Conservation (phyloP, 352 stramenopile genomes). For the Globisporangium iwayamae region DNA sequence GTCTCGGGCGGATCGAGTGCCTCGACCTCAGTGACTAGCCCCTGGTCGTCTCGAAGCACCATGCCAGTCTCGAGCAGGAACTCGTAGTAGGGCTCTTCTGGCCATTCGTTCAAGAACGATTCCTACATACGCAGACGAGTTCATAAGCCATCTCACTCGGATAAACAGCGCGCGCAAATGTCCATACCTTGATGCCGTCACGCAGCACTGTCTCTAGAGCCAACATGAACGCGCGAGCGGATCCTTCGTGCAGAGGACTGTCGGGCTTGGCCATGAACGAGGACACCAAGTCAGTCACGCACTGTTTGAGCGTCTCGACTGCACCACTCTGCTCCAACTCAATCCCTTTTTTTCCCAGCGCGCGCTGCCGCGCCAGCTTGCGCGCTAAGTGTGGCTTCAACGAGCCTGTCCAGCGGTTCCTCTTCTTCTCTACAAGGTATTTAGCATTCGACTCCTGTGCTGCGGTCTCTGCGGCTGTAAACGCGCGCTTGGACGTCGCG, state of each 20-base stretch:
- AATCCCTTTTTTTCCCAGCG: slow-evolving; percentile 21
- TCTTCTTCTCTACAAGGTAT: slow-evolving; percentile 15
- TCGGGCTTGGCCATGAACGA: slow-evolving; percentile 70
- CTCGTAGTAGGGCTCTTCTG: slow-evolving; percentile 68
- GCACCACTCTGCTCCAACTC: slow-evolving; percentile 23
- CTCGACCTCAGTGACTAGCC: slow-evolving; percentile 54
- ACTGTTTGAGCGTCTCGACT: slow-evolving; percentile 31
- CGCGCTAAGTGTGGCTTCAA: slow-evolving; percentile 29
- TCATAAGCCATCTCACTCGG: too few species aligned
- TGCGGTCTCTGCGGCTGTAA: slow-evolving; percentile 46
- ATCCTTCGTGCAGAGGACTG: slow-evolving; percentile 70
- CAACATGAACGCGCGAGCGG: slow-evolving; percentile 51
- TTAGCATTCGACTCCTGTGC: slow-evolving; percentile 36
- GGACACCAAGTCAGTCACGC: slow-evolving; percentile 65
- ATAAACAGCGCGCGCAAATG: neutral
- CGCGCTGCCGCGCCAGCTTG: slow-evolving; percentile 35
- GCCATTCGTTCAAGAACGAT: slow-evolving; percentile 41
- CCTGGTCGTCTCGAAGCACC: slow-evolving; percentile 67
- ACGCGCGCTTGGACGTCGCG: slow-evolving; percentile 31
- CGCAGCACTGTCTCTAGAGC: slow-evolving; percentile 60
- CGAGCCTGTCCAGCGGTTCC: slow-evolving; percentile 20
- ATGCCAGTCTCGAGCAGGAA: slow-evolving; percentile 59
- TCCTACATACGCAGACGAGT: slow-evolving; percentile 24
- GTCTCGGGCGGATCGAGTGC: slow-evolving; percentile 25
- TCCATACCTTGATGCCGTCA: slow-evolving; percentile 60